Evolutionary conservation across 768 basidiomycete species (phyloP), one percentile per base, ranked within the genome.

Genomic region (Pulveroboletus sp.): DNA sequence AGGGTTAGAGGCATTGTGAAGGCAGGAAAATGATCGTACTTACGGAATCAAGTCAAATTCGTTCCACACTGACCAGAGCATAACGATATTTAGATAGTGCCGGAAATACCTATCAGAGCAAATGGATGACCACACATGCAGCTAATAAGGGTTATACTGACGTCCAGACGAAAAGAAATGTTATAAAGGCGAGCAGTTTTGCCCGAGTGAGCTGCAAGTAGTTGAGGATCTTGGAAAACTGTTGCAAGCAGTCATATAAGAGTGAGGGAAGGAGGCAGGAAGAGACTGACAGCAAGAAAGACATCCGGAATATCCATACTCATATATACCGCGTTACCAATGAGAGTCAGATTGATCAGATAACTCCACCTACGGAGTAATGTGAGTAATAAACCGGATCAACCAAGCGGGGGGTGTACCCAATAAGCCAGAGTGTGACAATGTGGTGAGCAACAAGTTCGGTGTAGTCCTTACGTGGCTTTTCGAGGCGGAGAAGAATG

Each of bases 251-350:
- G 24, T 55, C 44, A 46, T 1, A 24, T 35, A 18, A 37, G 32
- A 14, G 31, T 0, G 37, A 39, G 28, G n/a, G 32, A 31, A 31
- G 6, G 15, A 13, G 40, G 7, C 3, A 24, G 32, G 15, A 21
- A 38, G 46, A 31, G 15, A 72, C 86, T 56, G 55, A 92, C 86
- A 11, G 90, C 93, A 11, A 99, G 75, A 68, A 87, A 89, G 31
- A 82, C 71, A 64, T 99, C 96, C 0, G 94, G 92, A 17, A 94
- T 76, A 71, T 99, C 96, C 96, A 98, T 98, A 65, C 93, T 96
- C 71, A 94, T 77, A 60, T 86, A 98, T 27, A 99, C 80, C 6
- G 93, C 86, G 56, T 89, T 88, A 9, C 96, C 96, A 38, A 98
- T 93, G 45, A 80, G 69, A 0, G 93, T 97, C 46, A 92, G 38